Evolutionary conservation across 352 stramenopile species (phyloP), one percentile per base, ranked within the genome.

Genomic region (Phytophthora idaei): DNA sequence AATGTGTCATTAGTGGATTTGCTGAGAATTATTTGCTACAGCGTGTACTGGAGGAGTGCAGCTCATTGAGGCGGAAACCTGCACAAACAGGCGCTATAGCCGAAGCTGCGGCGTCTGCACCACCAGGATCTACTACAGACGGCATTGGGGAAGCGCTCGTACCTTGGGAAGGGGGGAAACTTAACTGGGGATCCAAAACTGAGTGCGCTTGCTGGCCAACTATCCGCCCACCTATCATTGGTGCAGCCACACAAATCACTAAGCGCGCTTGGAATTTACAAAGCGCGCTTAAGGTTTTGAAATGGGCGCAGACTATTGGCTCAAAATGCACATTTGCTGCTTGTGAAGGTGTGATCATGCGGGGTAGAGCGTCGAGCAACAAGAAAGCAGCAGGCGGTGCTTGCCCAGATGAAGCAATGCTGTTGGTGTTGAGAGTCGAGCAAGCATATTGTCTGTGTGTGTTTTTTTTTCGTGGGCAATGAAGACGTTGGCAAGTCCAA

Each of bases 141-240:
- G 4, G 29, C 48, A n/a, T 34, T 29, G 14, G 21, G 47, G 60
- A 29, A 15, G 9, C 21, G 32, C 53, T 71, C 74, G 68, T 82
- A 82, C 74, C 71, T 82, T 76, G 61, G 49, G 64, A 73, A 74
- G 61, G 70, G 67, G 53, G 66, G 53, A 77, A 76, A 73, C 73
- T 74, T 67, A 74, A 77, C 65, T 77, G 69, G 65, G 27, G 68
- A 73, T 74, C 66, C 54, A 64, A 71, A 74, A 62, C 46, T 25
- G 55, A 65, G 39, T 53, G 65, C 57, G 58, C 10, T 59, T 58
- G 50, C 58, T 59, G 47, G 57, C 57, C 68, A 76, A 76, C 65
- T 63, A 69, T 64, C 31, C 32, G 44, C 17, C 8, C 46, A 46
- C 50, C 39, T 50, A 52, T 17, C 53, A 45, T 46, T 47, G 32